phyloP scores from a whole-genome alignment of 352 stramenopile genomes.

The Pythium dissimile region DNA sequence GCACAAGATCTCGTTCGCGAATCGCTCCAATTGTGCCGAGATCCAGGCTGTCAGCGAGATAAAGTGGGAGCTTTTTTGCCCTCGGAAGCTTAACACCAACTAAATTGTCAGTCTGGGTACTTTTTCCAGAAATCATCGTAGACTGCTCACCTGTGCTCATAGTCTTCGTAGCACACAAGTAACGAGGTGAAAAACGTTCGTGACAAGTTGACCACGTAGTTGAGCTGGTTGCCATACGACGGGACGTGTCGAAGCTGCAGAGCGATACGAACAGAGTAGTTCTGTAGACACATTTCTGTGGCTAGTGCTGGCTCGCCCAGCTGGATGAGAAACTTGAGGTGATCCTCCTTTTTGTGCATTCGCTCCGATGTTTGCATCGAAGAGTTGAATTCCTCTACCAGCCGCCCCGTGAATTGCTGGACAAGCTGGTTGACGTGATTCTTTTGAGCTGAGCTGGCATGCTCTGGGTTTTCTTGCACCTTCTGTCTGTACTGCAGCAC shows the following conservation, averaged over 20 bases:
- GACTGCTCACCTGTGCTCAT: slow-evolving; percentile 48
- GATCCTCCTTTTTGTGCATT: slow-evolving; percentile 83
- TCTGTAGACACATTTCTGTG: slow-evolving; percentile 80
- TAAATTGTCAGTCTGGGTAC: not conserved
- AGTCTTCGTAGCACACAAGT: slow-evolving; percentile 82
- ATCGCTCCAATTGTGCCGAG: slow-evolving; percentile 69
- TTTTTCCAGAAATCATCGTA: not conserved
- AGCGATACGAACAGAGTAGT: slow-evolving; percentile 76
- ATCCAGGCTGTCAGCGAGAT: slow-evolving; percentile 81
- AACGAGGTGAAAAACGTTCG: slow-evolving; percentile 84
- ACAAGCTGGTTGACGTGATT: slow-evolving; percentile 50
- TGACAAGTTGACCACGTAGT: slow-evolving; percentile 82
- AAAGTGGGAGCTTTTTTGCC: slow-evolving; percentile 71
- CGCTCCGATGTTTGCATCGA: slow-evolving; percentile 75
- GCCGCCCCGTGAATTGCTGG: slow-evolving; percentile 45
- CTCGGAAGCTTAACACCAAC: slow-evolving; percentile 48
- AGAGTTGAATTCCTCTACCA: slow-evolving; percentile 75
- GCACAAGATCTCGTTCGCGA: slow-evolving; percentile 64
- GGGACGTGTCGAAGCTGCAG: slow-evolving; percentile 72
- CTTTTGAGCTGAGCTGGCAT: slow-evolving; percentile 35
- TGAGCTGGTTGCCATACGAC: slow-evolving; percentile 66
- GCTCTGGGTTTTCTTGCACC: slow-evolving; percentile 32
- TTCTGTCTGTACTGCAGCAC: slow-evolving; percentile 53
- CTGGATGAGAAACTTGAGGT: slow-evolving; percentile 70
- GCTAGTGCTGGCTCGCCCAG: slow-evolving; percentile 60